These are phyloP conservation scores for Hortaea werneckii DNA, from an alignment of 2,329 filamentous ascomycete genomes.

Conservation along the genomic window DNA sequence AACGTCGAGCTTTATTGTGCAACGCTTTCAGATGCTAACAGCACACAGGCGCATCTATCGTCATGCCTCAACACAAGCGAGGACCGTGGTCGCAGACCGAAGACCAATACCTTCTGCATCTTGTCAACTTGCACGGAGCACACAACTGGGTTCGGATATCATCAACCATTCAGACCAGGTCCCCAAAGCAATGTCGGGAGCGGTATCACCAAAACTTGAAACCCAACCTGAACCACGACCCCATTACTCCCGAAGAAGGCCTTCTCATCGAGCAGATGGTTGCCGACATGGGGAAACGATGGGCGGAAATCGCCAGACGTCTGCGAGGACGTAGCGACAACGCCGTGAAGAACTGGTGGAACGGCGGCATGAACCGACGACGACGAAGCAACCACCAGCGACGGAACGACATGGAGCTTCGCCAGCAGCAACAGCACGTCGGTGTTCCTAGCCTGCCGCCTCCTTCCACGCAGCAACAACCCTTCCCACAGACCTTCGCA, in stretches of 20 bases:
- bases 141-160: constrained; percentile 89
- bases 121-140: constrained; percentile 62
- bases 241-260: constrained; percentile 69
- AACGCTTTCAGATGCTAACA: background rate
- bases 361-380: constrained; percentile 79
- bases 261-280: constrained; percentile 68
- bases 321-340: constrained; percentile 85
- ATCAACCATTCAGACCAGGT: constrained; percentile 61
- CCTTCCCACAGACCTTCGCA: constrained; percentile 10
- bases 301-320: constrained; percentile 82
- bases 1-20: background rate
- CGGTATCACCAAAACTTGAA: constrained; percentile 89
- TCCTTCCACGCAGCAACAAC: constrained; percentile 9
- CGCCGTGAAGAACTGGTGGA: constrained; percentile 97
- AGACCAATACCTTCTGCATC: constrained; percentile 58
- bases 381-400: constrained; percentile 32
- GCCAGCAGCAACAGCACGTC: constrained; percentile 17
- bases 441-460: constrained; percentile 11
- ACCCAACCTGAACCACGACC: constrained; percentile 67
- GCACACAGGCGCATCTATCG: background rate
- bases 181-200: constrained; percentile 91
- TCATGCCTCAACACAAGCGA: constrained; percentile 51
- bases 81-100: constrained; percentile 77
- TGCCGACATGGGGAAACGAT: constrained; percentile 67
- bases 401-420: constrained; percentile 23